These are phyloP conservation scores for Penicillium sp. DNA, from an alignment of 2,329 filamentous ascomycete species.

Conservation along the genomic window DNA sequence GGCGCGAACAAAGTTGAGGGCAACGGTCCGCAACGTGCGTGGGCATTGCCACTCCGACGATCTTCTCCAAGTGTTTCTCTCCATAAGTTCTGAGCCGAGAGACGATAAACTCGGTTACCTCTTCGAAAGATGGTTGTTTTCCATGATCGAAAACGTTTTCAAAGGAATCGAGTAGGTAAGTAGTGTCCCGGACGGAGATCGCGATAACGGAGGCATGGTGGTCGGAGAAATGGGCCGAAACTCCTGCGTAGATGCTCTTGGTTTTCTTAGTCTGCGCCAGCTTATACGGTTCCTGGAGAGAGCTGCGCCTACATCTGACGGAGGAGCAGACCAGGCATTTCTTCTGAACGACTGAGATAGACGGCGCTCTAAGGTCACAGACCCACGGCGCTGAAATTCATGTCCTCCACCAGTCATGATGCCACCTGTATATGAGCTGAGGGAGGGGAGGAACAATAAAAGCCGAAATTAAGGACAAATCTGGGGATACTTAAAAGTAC, in stretches of 20 bases:
- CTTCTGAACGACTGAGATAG: conserved; percentile 30
- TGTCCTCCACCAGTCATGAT: conserved; percentile 8
- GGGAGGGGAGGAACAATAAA: background rate
- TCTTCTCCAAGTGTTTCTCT: conserved; percentile 66
- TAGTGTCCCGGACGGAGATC: conserved; percentile 69
- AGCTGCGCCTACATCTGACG: conserved; percentile 34
- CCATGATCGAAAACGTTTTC: conserved; percentile 57
- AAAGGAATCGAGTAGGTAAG: conserved; percentile 71
- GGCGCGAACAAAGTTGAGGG: conserved; percentile 64
- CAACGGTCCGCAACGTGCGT: conserved; percentile 58
- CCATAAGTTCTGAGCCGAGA: conserved; percentile 59
- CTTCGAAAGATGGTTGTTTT: conserved; percentile 38
- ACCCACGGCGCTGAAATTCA: conserved; percentile 25
- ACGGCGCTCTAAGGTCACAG: conserved; percentile 34
- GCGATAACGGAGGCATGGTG: conserved; percentile 57
- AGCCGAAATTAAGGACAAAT: background rate
- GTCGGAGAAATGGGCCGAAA: conserved; percentile 35
- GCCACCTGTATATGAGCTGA: background rate
- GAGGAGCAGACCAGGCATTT: conserved; percentile 38
- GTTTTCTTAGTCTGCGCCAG: conserved; percentile 1
- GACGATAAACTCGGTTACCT: conserved; percentile 61
- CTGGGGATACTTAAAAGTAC: too few species aligned
- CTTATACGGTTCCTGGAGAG: background rate
- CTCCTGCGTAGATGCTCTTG: conserved; percentile 44
- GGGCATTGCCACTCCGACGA: conserved; percentile 71